Percentiles rank a stretch among this genome's conserved stretches.
phyloP scores from a whole-genome alignment of 2,329 filamentous ascomycete genomes.

The Botryotinia convoluta region DNA sequence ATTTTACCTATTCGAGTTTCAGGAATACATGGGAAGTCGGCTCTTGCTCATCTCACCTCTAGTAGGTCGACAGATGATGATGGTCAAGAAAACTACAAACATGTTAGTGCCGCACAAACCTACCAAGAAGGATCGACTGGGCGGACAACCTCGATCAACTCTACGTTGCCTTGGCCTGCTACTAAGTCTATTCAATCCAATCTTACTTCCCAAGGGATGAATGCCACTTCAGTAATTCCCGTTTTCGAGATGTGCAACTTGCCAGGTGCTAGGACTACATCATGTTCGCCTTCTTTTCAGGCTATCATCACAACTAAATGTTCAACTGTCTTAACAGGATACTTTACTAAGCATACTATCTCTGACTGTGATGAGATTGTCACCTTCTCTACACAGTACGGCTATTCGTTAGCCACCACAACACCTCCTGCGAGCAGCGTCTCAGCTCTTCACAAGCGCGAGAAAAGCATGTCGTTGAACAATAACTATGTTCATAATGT shows the following conservation, averaged over 20 bases:
- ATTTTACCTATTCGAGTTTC: not conserved
- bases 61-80: not conserved
- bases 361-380: conserved; percentile 32
- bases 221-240: conserved; percentile 27
- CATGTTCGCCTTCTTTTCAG: conserved; percentile 27
- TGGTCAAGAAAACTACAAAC: not conserved
- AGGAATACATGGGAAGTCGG: not conserved
- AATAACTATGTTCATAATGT: conserved; percentile 30
- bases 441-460: not conserved
- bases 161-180: conserved; percentile 22
- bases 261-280: conserved; percentile 23
- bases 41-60: not conserved
- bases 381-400: conserved; percentile 33
- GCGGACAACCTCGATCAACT: conserved; percentile 14
- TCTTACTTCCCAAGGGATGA: conserved; percentile 25
- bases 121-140: conserved; percentile 2
- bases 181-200: conserved; percentile 18
- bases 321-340: conserved; percentile 31
- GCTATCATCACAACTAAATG: conserved; percentile 27
- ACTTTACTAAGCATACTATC: conserved; percentile 27
- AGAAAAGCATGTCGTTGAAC: not conserved
- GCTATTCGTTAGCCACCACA: conserved; percentile 27
- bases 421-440: conserved; percentile 4
- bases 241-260: conserved; percentile 30
- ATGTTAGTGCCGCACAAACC: not conserved